Percentiles rank a stretch among this genome's conserved stretches.
phyloP scores from a whole-genome alignment of 352 stramenopile genomes.

The Globisporangium paddicum region DNA sequence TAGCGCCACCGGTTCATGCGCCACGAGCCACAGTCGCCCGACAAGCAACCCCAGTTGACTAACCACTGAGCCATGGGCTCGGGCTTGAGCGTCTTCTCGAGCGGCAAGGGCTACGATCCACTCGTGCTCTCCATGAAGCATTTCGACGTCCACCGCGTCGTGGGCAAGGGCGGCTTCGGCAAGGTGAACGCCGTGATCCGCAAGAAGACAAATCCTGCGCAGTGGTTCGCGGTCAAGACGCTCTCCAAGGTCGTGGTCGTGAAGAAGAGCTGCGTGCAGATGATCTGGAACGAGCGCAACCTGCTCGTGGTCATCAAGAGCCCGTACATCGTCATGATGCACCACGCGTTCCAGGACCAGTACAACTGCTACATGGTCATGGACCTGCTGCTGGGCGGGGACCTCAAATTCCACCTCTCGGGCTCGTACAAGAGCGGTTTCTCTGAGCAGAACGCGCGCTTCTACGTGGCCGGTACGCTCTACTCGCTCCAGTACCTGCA shows the following conservation, averaged over 20 bases:
- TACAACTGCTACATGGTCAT: constrained; percentile 77
- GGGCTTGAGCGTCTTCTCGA: constrained; percentile 12
- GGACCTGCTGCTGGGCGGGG: constrained; percentile 65
- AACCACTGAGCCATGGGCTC: constrained; percentile 7
- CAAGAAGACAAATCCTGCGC: constrained; percentile 39
- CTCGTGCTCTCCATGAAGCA: constrained; percentile 46
- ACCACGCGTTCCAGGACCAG: constrained; percentile 63
- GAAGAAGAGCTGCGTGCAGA: constrained; percentile 52
- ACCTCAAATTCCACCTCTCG: constrained; percentile 68
- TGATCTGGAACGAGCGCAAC: constrained; percentile 81
- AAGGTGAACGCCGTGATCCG: constrained; percentile 73
- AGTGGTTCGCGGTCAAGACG: constrained; percentile 74
- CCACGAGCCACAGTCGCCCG: background rate
- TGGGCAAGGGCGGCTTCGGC: constrained; percentile 67
- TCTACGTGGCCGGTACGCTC: constrained; percentile 58
- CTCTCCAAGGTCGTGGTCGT: constrained; percentile 56
- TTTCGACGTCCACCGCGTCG: constrained; percentile 62
- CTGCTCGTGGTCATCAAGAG: constrained; percentile 45
- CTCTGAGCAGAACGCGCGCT: constrained; percentile 35
- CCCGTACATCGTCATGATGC: constrained; percentile 52
- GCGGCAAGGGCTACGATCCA: constrained; percentile 23
- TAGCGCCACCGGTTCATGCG: background rate
- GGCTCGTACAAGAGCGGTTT: constrained; percentile 52
- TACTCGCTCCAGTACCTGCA: constrained; percentile 72
- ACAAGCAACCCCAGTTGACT: background rate